These are phyloP conservation scores for Sordariomycetes sp. DNA, from an alignment of 2,329 filamentous ascomycete species.

Conservation along the genomic window DNA sequence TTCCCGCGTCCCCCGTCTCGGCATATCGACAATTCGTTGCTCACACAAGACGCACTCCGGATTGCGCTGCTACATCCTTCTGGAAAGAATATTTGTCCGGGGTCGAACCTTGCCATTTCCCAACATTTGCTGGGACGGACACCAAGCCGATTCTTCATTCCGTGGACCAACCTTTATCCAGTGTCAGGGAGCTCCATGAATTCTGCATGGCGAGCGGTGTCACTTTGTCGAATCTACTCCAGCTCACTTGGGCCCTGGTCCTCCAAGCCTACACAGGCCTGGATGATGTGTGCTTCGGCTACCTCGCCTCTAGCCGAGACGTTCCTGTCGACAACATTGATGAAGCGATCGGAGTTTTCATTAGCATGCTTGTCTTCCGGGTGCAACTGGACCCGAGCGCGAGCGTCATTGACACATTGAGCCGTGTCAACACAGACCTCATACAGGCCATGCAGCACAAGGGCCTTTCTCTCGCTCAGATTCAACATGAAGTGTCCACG, in stretches of 20 bases:
- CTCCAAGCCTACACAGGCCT: constrained; percentile 28
- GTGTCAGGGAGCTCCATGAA: not conserved
- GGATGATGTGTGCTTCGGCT: constrained; percentile 42
- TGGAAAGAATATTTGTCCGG: constrained; percentile 11
- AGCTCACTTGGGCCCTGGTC: constrained; percentile 11
- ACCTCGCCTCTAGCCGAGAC: constrained; percentile 43
- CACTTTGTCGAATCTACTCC: constrained; percentile 8
- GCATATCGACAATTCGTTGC: constrained; percentile 9
- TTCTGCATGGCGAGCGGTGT: constrained; percentile 3
- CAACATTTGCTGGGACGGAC: no score
- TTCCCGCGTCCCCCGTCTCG: not conserved
- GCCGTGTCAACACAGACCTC: constrained; percentile 21
- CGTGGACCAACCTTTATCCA: not conserved
- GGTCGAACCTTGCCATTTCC: constrained; percentile 11
- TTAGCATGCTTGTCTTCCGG: constrained; percentile 48
- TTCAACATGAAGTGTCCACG: constrained; percentile 12
- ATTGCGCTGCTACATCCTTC: constrained; percentile 8
- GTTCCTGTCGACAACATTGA: constrained; percentile 34
- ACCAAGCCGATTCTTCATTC: not conserved
- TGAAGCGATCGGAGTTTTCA: constrained; percentile 40
- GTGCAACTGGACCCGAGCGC: constrained; percentile 19
- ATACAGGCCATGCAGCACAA: constrained; percentile 3
- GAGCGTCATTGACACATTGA: constrained; percentile 19
- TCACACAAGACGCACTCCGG: constrained; percentile 5
- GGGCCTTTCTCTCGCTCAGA: constrained; percentile 7